Base-by-base conservation (phyloP, 2,329 filamentous ascomycete species). In the Magnaporthiopsis incrustans region DNA sequence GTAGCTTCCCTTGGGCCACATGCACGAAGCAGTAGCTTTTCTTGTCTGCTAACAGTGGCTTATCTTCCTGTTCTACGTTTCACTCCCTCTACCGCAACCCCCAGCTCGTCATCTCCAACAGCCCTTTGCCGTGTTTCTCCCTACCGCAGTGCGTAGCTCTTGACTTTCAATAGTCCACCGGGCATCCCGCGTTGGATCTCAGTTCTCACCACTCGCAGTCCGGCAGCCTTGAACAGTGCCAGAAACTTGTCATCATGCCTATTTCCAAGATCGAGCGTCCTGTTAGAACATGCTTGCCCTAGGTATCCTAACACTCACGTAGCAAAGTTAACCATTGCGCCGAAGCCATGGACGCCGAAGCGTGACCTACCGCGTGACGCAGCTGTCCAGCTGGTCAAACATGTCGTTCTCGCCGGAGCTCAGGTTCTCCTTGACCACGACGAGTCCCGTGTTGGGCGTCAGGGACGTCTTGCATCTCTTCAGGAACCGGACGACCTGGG, bases 371-470 rank as follows among this genome's bases (percentile, higher is more conserved):
- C 83, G 83, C 2, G 91, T 96, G 2, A 97, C 89, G 69, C 86
- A 89, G 69, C 86, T 91, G 71, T 97, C 92, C 65, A 81, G 72
- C 8, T 86, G 84, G 72, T 96, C 92, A 72, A 88, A 96, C 27
- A 89, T 77, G 73, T 97, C 92, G 38, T 77, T 73, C 0, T 76
- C 77, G 35, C 74, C 82, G 67, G 77, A 81, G 66, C 76, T 82
- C 66, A 91, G 72, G 70, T 97, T 97, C 78, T 97, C 93, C 78
- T 95, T 95, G 64, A 93, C 79, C 11, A 92, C 81, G 22, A 94
- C 85, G 70, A 85, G 77, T 2, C 84, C 84, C 0, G 74, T 75
- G 12, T 67, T 70, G 8, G 72, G 69, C 18, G 70, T 72, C 38
- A 80, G 68, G 33, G 71, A 74, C 0, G 74, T 69, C 60, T 81